A percentile compares a stretch with the other conserved stretches of the same genome.
phyloP scores from a whole-genome alignment of 2,329 filamentous ascomycete genomes.

The Dactylellina leptospora region DNA sequence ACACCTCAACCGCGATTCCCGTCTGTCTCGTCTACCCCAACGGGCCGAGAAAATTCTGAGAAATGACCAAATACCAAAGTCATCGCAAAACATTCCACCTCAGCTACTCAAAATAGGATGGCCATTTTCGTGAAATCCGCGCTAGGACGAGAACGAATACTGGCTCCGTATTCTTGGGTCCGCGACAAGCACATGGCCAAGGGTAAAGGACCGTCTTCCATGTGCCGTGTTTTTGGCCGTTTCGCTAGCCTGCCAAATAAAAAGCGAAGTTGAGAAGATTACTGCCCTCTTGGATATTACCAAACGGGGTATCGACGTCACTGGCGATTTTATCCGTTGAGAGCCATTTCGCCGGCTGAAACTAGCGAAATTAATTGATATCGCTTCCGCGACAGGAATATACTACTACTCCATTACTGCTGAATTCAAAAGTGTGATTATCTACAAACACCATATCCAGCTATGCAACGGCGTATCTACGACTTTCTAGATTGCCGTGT shows the following conservation, averaged over 20 bases:
- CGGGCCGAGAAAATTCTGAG: slow-evolving; percentile 38
- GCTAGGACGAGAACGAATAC: slow-evolving; percentile 20
- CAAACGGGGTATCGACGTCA: slow-evolving; percentile 30
- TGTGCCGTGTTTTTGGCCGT: slow-evolving; percentile 49
- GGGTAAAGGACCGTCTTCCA: slow-evolving; percentile 47
- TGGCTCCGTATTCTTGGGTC: slow-evolving; percentile 34
- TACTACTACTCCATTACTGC: too few relatives aligned
- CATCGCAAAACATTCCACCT: not conserved
- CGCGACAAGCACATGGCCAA: slow-evolving; percentile 12
- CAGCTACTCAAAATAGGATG: slow-evolving; percentile 38
- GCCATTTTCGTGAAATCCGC: slow-evolving; percentile 1
- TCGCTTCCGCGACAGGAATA: too few relatives aligned
- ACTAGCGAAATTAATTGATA: not conserved
- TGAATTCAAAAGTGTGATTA: too few relatives aligned
- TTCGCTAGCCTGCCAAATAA: slow-evolving; percentile 32
- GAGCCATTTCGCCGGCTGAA: slow-evolving; percentile 12
- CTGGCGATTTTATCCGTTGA: slow-evolving; percentile 41
- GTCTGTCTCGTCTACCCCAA: slow-evolving; percentile 5
- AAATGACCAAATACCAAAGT: not conserved
- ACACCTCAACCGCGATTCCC: slow-evolving; percentile 15
- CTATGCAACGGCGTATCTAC: not conserved
- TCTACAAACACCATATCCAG: too few relatives aligned
- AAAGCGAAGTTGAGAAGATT: slow-evolving; percentile 13
- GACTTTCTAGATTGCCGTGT: too few relatives aligned
- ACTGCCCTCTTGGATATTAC: not conserved